Percentiles rank a stretch among this genome's conserved stretches.
phyloP scores from a whole-genome alignment of 345 rosid species.

The Sisymbrium altissimum region DNA sequence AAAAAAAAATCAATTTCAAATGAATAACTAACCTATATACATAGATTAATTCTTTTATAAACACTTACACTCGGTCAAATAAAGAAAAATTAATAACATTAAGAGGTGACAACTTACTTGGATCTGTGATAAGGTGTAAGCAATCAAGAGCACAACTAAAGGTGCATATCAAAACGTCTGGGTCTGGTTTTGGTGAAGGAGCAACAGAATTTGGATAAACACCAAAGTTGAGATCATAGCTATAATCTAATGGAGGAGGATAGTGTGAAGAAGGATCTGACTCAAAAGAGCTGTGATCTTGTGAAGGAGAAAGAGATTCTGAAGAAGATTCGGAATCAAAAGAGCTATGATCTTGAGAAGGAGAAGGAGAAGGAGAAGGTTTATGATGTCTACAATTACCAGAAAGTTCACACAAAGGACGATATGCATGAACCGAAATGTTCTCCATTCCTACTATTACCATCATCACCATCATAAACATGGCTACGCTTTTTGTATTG shows the following conservation, averaged over 20 bases:
- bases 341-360: neutral
- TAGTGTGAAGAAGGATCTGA: neutral
- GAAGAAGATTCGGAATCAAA: neutral
- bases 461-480: conserved; percentile 13
- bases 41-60: too few species aligned
- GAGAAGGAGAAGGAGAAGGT: neutral
- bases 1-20: too few species aligned
- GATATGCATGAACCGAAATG: conserved; percentile 9
- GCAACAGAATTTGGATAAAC: neutral
- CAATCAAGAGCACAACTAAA: too few species aligned
- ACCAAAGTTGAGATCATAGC: neutral
- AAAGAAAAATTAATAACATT: too few species aligned
- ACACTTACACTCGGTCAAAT: too few species aligned
- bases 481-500: conserved; percentile 9
- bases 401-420: neutral
- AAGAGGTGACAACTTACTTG: too few species aligned
- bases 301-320: neutral
- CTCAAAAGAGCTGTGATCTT: neutral
- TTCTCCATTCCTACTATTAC: conserved; percentile 14
- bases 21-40: too few species aligned
- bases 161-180: too few species aligned
- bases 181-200: neutral
- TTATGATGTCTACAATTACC: neutral
- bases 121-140: too few species aligned
- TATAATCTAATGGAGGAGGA: neutral